Evolutionary conservation across 2,329 filamentous ascomycete species (phyloP).

Genomic region (Hypoxylon sp.): DNA sequence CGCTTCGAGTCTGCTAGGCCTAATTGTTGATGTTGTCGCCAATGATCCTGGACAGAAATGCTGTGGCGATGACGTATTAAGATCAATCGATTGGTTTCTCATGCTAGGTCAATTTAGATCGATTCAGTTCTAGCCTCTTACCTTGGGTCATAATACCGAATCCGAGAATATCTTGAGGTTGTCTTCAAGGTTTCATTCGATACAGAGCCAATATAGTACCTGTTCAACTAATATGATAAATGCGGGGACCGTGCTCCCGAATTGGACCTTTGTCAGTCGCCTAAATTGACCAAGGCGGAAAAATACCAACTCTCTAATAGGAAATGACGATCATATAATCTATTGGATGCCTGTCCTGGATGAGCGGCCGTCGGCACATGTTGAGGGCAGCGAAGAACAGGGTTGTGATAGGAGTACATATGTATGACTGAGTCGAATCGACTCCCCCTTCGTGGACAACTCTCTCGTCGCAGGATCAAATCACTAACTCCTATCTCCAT

Average conservation of each 20-base stretch:
- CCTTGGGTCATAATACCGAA: conserved; percentile 18
- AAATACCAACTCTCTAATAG: conserved; percentile 32
- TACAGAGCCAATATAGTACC: conserved; percentile 37
- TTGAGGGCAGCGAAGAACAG: conserved; percentile 6
- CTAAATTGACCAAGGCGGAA: conserved; percentile 45
- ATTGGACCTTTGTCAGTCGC: conserved; percentile 39
- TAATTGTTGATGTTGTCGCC: conserved; percentile 9
- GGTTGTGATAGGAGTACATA: conserved; percentile 39
- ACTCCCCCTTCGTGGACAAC: conserved; percentile 7
- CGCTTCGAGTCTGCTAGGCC: conserved; percentile 9
- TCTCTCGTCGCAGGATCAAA: conserved; percentile 28
- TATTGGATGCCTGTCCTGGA: conserved; percentile 19
- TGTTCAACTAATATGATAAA: conserved; percentile 31
- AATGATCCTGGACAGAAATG: not conserved
- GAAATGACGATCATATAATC: conserved; percentile 35
- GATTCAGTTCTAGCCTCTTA: conserved; percentile 6
- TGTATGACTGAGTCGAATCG: conserved; percentile 22
- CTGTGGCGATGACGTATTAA: conserved; percentile 14
- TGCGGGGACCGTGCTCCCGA: conserved; percentile 45
- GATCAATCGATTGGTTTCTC: conserved; percentile 10
- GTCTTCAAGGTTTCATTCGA: conserved; percentile 24
- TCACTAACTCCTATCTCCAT: conserved; percentile 22
- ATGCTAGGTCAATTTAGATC: conserved; percentile 16
- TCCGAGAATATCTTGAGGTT: conserved; percentile 1
- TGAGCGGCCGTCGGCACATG: conserved; percentile 45